Evolutionary conservation across 352 stramenopile genomes (phyloP), one percentile per base, ranked within the genome.

Genomic region (Phytophthora chlamydospora): DNA sequence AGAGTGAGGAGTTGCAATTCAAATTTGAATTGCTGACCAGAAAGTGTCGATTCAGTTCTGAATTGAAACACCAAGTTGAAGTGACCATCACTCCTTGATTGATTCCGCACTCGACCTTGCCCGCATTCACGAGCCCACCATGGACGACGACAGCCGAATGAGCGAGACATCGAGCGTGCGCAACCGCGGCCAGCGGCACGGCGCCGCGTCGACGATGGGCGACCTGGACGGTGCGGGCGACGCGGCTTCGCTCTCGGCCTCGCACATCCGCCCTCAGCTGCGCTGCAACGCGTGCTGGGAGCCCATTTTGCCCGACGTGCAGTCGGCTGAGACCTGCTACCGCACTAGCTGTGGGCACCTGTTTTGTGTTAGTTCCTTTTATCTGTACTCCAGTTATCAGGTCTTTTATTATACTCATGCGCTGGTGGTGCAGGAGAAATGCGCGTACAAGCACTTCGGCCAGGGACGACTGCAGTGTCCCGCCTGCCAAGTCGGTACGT

Each of bases 251-350:
- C 7, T 59, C 44, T 44, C 66, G 32, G 35, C 40, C 14, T 35
- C 63, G 27, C 64, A 74, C 24, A 68, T 90, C 19, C 79, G 83
- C 2, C 82, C 84, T 14, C 82, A 90, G 44, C 48, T 93, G 47
- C 71, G 84, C 7, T 93, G 84, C 53, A 93, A 93, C 45, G 74
- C 78, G 33, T 93, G 84, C 66, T 93, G 84, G 84, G 84, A 90
- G 27, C 73, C 69, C 12, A 74, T 93, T 11, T 68, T 93, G 8
- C 73, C 72, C 2, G 81, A 88, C 19, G 50, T 68, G 32, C 78
- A 91, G 53, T 84, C 82, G 0, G 84, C 84, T 1, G 80, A 93
- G 44, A 93, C 82, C 9, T 93, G 84, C 64, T 93, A 93, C 44
- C 82, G 84, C 29, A 93, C 82, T 2, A 84, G 63, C 14, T 93